Evolutionary conservation across 257 asterid species (phyloP), one percentile per base, ranked within the genome.

Genomic region (Anisodus tanguticus): DNA sequence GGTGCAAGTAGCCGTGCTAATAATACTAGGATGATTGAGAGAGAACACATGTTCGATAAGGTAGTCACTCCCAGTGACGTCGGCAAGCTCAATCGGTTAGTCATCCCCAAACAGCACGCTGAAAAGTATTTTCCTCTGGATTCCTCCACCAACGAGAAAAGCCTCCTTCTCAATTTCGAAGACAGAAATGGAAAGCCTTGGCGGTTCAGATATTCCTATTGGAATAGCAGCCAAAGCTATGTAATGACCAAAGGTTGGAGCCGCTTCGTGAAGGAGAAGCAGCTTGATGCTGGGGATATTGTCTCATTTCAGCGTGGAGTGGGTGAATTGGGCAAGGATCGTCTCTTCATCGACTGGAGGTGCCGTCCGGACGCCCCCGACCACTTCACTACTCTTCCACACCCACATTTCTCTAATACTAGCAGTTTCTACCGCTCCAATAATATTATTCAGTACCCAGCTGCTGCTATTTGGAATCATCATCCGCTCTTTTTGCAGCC

Each of bases 181-280:
- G 99, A 96, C 74, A 79, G 98, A 26, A 91, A 90, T 37, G 99
- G 99, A 2, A 94, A 96, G 87, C 94, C 95, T 0, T 96, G 99
- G 99, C 81, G 98, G 55, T 95, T 95, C 86, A 70, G 99, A 53
- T 95, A 95, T 90, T 94, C 98, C 0, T 95, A 95, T 88, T 95
- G 99, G 99, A 95, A 94, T 92, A 95, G 99, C 90, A 94, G 98
- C 92, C 99, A 95, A 88, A 95, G 99, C 90, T 95, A 95, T 84
- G 99, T 95, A 2, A 95, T 95, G 98, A 95, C 99, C 16, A 95
- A 95, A 59, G 99, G 99, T 0, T 95, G 98, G 98, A 92, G 97
- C 90, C 92, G 98, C 7, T 95, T 95, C 74, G 98, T 95, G 41
- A 95, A 95, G 89, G 98, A 95, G 79, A 95, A 93, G 86, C 92